phyloP scores from a whole-genome alignment of 1,284 basidiomycete genomes.

The Ustilago lituana region DNA sequence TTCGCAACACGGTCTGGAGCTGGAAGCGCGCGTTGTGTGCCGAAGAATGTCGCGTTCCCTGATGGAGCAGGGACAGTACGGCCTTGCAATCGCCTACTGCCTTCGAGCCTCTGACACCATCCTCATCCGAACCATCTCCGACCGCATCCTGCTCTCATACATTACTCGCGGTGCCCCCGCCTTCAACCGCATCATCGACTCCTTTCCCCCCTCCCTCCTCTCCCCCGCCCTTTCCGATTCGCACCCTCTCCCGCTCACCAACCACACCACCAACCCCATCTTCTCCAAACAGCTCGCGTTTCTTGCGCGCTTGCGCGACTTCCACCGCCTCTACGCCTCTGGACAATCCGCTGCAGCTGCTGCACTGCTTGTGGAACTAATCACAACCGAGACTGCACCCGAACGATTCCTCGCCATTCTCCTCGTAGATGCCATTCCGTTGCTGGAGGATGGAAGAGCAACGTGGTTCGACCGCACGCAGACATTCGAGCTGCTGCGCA shows the following conservation, averaged over 20 bases:
- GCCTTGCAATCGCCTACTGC: conserved; percentile 61
- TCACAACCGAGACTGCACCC: conserved; percentile 61
- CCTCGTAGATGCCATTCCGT: conserved; percentile 60
- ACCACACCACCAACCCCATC: too few relatives aligned
- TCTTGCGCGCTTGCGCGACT: conserved; percentile 63
- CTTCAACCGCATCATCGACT: conserved; percentile 59
- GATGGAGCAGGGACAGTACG: conserved; percentile 52
- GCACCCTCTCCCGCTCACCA: conserved; percentile 5
- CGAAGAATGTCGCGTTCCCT: conserved; percentile 41
- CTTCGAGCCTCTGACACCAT: conserved; percentile 58
- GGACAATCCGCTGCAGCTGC: conserved; percentile 52
- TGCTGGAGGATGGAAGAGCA: conserved; percentile 49
- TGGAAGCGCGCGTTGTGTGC: conserved; percentile 62
- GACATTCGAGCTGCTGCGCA: conserved; percentile 61
- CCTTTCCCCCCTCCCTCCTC: conserved; percentile 57
- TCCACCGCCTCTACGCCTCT: conserved; percentile 54
- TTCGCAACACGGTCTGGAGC: conserved; percentile 57
- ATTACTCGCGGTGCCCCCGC: conserved; percentile 47
- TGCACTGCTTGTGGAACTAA: conserved; percentile 51
- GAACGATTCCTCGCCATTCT: conserved; percentile 62
- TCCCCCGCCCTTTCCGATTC: too few relatives aligned
- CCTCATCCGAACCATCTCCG: conserved; percentile 57
- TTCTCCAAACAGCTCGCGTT: conserved; percentile 60
- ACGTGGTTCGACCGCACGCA: conserved; percentile 55
- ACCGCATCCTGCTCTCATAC: conserved; percentile 59